Evolutionary conservation across 352 stramenopile species (phyloP).

Genomic region (Globisporangium emineosum): DNA sequence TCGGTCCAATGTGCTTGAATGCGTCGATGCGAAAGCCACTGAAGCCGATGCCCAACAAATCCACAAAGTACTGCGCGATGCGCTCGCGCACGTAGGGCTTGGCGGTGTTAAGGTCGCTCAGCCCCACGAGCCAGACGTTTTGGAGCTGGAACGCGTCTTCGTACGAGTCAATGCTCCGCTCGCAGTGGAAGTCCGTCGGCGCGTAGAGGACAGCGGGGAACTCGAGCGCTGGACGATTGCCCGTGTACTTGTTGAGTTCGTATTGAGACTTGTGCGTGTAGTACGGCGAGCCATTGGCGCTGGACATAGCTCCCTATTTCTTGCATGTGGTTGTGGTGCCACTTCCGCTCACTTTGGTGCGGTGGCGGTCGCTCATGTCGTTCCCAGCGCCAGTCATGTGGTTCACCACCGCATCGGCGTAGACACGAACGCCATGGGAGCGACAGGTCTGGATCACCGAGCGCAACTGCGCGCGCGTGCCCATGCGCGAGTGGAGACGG

Average conservation of each 20-base stretch:
- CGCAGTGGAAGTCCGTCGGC: conserved; percentile 26
- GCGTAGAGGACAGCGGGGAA: conserved; percentile 58
- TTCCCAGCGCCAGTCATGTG: conserved; percentile 53
- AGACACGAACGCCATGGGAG: conserved; percentile 56
- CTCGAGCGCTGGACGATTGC: conserved; percentile 40
- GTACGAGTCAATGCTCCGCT: not conserved
- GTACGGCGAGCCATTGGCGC: conserved; percentile 34
- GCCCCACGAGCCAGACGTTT: conserved; percentile 3
- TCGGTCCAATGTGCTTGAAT: conserved; percentile 56
- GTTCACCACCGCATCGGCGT: conserved; percentile 59
- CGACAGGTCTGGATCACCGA: conserved; percentile 70
- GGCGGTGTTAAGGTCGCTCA: conserved; percentile 39
- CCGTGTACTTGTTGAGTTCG: conserved; percentile 40
- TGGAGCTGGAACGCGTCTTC: not conserved
- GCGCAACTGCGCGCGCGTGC: conserved; percentile 42
- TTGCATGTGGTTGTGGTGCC: conserved; percentile 20
- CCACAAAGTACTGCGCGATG: conserved; percentile 72
- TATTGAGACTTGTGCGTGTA: conserved; percentile 44
- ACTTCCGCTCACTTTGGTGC: conserved; percentile 1
- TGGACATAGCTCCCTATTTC: conserved; percentile 38
- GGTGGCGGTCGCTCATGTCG: conserved; percentile 36
- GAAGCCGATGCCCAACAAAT: conserved; percentile 66
- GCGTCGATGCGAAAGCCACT: conserved; percentile 64
- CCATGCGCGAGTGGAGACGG: conserved; percentile 52
- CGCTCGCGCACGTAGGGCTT: conserved; percentile 57